These are phyloP conservation scores for Hyphodiscus sp. DNA, from an alignment of 2,329 filamentous ascomycete species.

Conservation along the genomic window DNA sequence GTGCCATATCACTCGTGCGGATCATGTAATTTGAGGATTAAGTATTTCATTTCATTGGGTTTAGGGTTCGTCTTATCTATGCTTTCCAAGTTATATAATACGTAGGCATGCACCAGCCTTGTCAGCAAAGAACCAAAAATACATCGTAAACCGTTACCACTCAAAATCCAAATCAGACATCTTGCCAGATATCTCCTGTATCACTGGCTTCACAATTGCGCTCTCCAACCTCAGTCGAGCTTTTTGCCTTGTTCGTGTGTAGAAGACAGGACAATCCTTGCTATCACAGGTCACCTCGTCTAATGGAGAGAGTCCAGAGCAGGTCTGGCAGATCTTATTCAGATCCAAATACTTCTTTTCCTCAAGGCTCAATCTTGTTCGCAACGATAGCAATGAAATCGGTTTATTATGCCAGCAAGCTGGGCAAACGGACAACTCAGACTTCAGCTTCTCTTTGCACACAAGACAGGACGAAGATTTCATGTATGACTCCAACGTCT, in stretches of 20 bases:
- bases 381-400: constrained; percentile 57
- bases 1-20: no score
- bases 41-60: background rate
- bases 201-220: constrained; percentile 34
- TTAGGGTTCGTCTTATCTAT: background rate
- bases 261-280: constrained; percentile 89
- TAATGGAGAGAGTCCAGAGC: constrained; percentile 63
- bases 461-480: constrained; percentile 71
- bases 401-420: constrained; percentile 49
- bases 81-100: background rate
- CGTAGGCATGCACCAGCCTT: background rate
- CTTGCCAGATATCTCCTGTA: constrained; percentile 34
- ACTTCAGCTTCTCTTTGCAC: constrained; percentile 48
- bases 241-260: constrained; percentile 61
- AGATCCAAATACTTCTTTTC: constrained; percentile 61
- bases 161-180: constrained; percentile 23
- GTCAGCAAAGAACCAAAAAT: background rate
- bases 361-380: constrained; percentile 51
- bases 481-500: constrained; percentile 93
- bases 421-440: constrained; percentile 47
- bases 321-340: constrained; percentile 69
- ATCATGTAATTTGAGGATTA: background rate
- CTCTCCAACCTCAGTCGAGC: constrained; percentile 37
- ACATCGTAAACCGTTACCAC: constrained; percentile 17
- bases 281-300: constrained; percentile 86